Evolutionary conservation across 1,284 basidiomycete genomes (phyloP), one percentile per base, ranked within the genome.

Genomic region (Cutaneotrichosporon arboriforme): DNA sequence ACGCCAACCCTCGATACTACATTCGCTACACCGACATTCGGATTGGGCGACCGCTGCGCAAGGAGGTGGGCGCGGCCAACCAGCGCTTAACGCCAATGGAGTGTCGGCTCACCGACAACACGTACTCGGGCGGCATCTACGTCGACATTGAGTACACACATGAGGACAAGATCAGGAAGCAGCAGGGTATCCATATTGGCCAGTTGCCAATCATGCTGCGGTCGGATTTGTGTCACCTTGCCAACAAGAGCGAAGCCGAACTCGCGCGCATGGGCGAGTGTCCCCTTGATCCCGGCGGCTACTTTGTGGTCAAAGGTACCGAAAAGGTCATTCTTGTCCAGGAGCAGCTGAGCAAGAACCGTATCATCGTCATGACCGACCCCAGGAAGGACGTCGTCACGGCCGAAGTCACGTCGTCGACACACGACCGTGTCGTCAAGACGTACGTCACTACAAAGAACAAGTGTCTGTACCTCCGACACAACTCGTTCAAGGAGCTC

Each of bases 301-400:
- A 98, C 75, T 99, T 99, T 76, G 88, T 99, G 54, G 94, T 98
- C 49, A 97, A 96, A 74, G 96, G 96, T 13, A 98, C 97, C 17
- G 96, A 99, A 76, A 99, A 99, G 78, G 96, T 99, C 66, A 98
- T 99, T 62, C 80, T 99, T 54, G 94, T 98, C 2, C 96, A 99
- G 74, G 97, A 99, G 74, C 96, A 98, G 77, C 78, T 99, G 66
- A 93, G 90, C 80, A 99, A 98, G 80, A 99, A 99, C 76, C 84
- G 96, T 54, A 98, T 99, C 70, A 96, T 99, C 60, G 94, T 99
- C 60, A 97, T 98, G 78, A 87, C 87, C 36, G 89, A 97, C 75
- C 77, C 82, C 8, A 86, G 86, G 43, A 98, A 98, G 76, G 90
- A 90, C 14, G 79, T 89, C 42, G 93, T 97, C 0, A 90, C 91